Base-by-base conservation (phyloP, 306 rosid species). In the Citrullus colocynthis region DNA sequence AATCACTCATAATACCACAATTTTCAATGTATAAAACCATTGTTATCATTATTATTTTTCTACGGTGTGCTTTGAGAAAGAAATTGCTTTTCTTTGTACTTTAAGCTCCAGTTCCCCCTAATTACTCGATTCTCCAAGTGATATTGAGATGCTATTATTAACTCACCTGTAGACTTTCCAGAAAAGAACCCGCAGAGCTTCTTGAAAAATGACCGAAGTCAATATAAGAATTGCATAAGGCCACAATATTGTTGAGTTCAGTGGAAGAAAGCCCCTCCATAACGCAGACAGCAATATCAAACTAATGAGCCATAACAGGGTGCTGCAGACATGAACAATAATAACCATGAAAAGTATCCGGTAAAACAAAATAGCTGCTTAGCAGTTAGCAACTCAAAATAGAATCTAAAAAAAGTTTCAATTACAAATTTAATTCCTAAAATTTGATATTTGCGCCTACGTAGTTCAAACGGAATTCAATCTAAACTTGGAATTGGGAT, bases 251-350 rank as follows among this genome's bases (percentile, higher is more conserved):
- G 86, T 57, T 34, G 90, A 60, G 20, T 82, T 85, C 34, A 94
- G 82, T 4, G 98, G 97, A 78, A 94, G 88, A 81, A 94, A 91
- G 9, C 82, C 89, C 78, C 98, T 90, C 98, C 98, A 94, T 51
- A 94, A 54, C 60, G 86, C 97, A 76, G 98, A 89, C 74, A 94
- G 80, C 79, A 89, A 76, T 15, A 94, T 94, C 88, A 94, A 85
- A 83, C 97, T 94, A 2, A 90, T 85, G 32, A 94, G 96, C 98
- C 98, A 94, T 72, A 94, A 41, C 80, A 94, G 85, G 36, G 97
- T 89, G 77, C 98, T 93, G 75, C 57, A 82, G 63, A 78, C 57
- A 86, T 17, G 49, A 65, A 84, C 32, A 32, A 52, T 37, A 10
- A 65, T 42, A 39, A 24, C 44, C 24, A 54, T 37, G n/a, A 77